Evolutionary conservation across 2,329 filamentous ascomycete species (phyloP).

Genomic region (Fusarium sp.): DNA sequence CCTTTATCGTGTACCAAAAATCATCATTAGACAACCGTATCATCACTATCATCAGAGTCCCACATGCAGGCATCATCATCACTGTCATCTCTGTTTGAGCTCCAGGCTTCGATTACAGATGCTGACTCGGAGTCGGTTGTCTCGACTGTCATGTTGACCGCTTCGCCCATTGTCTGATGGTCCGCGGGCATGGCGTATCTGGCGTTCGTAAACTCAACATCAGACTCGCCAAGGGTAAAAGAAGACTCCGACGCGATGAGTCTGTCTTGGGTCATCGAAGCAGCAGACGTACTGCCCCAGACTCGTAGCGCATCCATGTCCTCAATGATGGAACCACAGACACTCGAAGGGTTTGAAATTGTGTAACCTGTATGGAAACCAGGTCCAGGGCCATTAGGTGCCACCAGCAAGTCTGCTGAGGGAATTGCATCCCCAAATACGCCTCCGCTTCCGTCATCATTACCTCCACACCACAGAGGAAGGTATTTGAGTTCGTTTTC

Average conservation of each 20-base stretch:
- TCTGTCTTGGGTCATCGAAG: slow-evolving; percentile 49
- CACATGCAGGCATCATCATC: slow-evolving; percentile 26
- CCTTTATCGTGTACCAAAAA: neutral
- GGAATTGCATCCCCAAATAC: slow-evolving; percentile 57
- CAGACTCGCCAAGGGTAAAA: slow-evolving; percentile 45
- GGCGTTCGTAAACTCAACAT: slow-evolving; percentile 49
- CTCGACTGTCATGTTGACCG: slow-evolving; percentile 41
- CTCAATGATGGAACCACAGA: slow-evolving; percentile 49
- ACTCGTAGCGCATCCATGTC: slow-evolving; percentile 49
- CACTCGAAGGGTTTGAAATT: slow-evolving; percentile 46
- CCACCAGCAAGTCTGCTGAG: slow-evolving; percentile 50
- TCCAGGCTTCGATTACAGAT: slow-evolving; percentile 8
- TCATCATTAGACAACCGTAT: slow-evolving; percentile 9
- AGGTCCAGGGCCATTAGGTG: slow-evolving; percentile 58
- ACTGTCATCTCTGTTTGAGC: slow-evolving; percentile 9
- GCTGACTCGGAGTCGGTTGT: slow-evolving; percentile 24
- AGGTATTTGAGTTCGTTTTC: slow-evolving; percentile 70
- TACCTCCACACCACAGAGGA: slow-evolving; percentile 71
- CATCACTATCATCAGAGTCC: slow-evolving; percentile 15
- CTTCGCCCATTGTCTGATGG: slow-evolving; percentile 40
- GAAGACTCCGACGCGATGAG: slow-evolving; percentile 49
- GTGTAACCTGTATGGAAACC: slow-evolving; percentile 58
- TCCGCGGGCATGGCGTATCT: slow-evolving; percentile 47
- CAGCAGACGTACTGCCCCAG: slow-evolving; percentile 46
- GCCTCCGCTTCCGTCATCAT: slow-evolving; percentile 61